Conservation (phyloP, 2,329 filamentous ascomycete species). For the Colletotrichum zoysiae region DNA sequence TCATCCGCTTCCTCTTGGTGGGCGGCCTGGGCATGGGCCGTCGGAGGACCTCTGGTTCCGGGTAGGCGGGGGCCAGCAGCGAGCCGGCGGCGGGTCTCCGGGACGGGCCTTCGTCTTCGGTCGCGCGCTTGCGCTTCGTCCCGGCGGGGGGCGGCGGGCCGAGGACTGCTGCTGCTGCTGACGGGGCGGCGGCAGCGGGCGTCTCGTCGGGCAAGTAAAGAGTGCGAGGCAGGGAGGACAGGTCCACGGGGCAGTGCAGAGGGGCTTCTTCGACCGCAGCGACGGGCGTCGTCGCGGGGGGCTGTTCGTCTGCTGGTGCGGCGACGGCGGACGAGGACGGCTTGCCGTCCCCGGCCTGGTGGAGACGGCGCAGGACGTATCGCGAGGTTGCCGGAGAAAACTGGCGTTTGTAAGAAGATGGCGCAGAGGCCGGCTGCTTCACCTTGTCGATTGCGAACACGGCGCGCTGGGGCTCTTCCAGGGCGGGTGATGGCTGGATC, state of each 20-base stretch:
- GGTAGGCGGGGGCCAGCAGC: not conserved
- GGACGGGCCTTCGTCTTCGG: not conserved
- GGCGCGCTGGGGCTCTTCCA: not conserved
- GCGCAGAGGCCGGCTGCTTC: not conserved
- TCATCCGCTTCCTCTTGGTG: slow-evolving; percentile 34
- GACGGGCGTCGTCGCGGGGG: not conserved
- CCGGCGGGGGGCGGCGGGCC: slow-evolving; percentile 4
- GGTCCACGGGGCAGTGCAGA: slow-evolving; percentile 35
- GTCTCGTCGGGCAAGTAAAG: slow-evolving; percentile 8
- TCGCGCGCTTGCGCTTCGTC: slow-evolving; percentile 34
- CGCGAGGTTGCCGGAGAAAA: slow-evolving; percentile 47
- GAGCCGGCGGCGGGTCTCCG: not conserved
- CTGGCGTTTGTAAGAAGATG: slow-evolving; percentile 47
- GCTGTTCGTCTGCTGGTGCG: not conserved
- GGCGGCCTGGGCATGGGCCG: slow-evolving; percentile 32
- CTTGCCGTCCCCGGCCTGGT: slow-evolving; percentile 33
- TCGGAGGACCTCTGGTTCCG: not conserved
- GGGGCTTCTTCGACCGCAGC: slow-evolving; percentile 31
- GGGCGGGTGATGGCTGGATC: not conserved
- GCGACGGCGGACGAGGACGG: not conserved
- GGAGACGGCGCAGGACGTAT: slow-evolving; percentile 48
- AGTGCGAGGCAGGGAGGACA: slow-evolving; percentile 29
- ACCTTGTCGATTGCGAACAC: not conserved
- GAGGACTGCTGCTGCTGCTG: not conserved
- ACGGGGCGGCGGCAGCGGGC: not conserved